Evolutionary conservation across 345 rosid genomes (phyloP), one percentile per base, ranked within the genome.

Genomic region (Populus simonii): DNA sequence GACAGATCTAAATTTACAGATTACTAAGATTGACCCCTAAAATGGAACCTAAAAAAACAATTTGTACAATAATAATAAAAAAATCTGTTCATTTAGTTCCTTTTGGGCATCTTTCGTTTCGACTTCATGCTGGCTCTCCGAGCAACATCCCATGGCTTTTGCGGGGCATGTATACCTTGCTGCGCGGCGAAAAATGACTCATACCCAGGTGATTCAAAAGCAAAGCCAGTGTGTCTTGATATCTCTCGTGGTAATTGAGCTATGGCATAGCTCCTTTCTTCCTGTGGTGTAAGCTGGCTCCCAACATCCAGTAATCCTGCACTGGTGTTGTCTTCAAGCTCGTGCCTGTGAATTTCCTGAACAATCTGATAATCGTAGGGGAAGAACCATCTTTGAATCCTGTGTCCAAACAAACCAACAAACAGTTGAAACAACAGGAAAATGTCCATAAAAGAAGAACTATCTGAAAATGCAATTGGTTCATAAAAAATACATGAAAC

Each of bases 121-220:
- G 94, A 79, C 84, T 78, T 88, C 93, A 88, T 85, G 82, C 98
- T 89, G 59, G 98, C 99, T 90, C 99, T 89, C 74, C 96, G 83
- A 25, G 93, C 96, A 65, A 96, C 99, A 88, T 96, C 99, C 98
- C 99, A 96, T 31, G 98, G 92, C 88, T 92, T 96, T 41, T 92
- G 98, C 2, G 98, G 98, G n/a, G 95, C 98, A 76, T 84, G 81
- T 6, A 93, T 68, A 66, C 99, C 99, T 10, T 88, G 78, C 82
- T 96, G 97, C 38, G 98, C 78, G 16, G 99, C 99, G 23, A 96
- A 96, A 86, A 96, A 96, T 35, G 98, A 96, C 83, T 96, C 99
- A 13, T 92, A 96, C 20, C 97, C 99, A 4, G 99, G 99, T 1
- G 99, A 96, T 78, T 94, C 99, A 6, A 96, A 96, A 11, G 99